Conservation (phyloP, 2,329 filamentous ascomycete genomes). For the Monosporascus ibericus region DNA sequence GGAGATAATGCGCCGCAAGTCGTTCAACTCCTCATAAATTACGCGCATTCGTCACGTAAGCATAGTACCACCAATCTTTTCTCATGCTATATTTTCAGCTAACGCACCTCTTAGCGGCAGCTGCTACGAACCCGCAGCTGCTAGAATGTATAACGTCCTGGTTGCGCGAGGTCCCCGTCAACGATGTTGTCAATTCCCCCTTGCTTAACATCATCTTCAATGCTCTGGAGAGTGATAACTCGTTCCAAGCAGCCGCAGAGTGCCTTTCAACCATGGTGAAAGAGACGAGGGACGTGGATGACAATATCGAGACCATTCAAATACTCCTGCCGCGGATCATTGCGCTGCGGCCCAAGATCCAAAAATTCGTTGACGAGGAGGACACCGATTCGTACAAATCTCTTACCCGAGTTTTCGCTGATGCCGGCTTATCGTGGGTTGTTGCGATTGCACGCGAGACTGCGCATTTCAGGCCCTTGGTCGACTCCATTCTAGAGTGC, state of each 20-base stretch:
- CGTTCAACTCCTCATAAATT: slow-evolving; percentile 79
- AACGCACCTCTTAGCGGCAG: slow-evolving; percentile 48
- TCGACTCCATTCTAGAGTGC: slow-evolving; percentile 89
- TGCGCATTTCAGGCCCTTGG: slow-evolving; percentile 71
- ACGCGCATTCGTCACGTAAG: slow-evolving; percentile 85
- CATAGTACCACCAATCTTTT: slow-evolving; percentile 8
- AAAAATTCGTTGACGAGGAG: slow-evolving; percentile 68
- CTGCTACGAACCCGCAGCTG: slow-evolving; percentile 80
- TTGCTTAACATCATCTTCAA: slow-evolving; percentile 75
- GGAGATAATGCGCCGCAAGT: slow-evolving; percentile 87
- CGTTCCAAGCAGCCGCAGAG: slow-evolving; percentile 84
- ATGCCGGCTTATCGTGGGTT: slow-evolving; percentile 92
- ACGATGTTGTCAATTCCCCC: slow-evolving; percentile 77
- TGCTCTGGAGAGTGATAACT: slow-evolving; percentile 67
- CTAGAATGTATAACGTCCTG: slow-evolving; percentile 96
- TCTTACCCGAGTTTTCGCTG: slow-evolving; percentile 82
- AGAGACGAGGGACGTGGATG: slow-evolving; percentile 91
- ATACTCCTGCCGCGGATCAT: slow-evolving; percentile 76
- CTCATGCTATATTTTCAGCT: slow-evolving; percentile 15
- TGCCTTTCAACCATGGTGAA: slow-evolving; percentile 87
- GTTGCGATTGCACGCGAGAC: slow-evolving; percentile 84
- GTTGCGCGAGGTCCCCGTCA: slow-evolving; percentile 86
- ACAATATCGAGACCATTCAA: slow-evolving; percentile 76
- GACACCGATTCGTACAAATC: slow-evolving; percentile 83
- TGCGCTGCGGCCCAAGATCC: slow-evolving; percentile 69